Base-by-base conservation (phyloP, 768 basidiomycete genomes). In the Trametes cingulata region DNA sequence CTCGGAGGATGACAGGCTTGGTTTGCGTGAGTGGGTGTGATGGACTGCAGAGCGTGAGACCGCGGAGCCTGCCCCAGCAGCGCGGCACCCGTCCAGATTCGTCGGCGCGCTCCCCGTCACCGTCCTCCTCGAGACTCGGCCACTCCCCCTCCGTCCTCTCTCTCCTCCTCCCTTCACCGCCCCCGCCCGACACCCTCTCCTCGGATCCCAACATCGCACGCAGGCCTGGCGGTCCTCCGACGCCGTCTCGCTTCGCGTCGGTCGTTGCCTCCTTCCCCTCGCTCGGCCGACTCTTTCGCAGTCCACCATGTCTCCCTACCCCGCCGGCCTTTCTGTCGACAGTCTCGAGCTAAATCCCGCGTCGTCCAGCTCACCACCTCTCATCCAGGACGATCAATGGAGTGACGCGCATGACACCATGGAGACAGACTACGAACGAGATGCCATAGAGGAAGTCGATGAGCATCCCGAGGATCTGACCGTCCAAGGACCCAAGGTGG, bases 371-470 rank as follows among this genome's bases (percentile, higher is more conserved):
- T 64, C 59, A 22, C 60, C 66, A 6, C 69, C 65, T 9, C 55
- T 52, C 20, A 65, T 57, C 35, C 68, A 67, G 56, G 76, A 76
- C 43, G 75, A 76, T 63, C 71, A 73, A 45, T 76, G 75, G 68
- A 77, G 71, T 62, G 72, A 76, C 64, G 65, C 71, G 22, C 78
- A 74, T 54, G 74, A 70, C 39, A 73, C 74, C 36, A 50, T 74
- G 46, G 75, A 76, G 36, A 67, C 68, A 19, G 75, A 75, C 64
- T 70, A 74, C 71, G 67, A 69, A 69, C 56, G 68, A 68, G 62
- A 68, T 67, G 62, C 59, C 60, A 66, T 69, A 20, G 66, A 71
- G 52, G 69, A 72, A 41, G 56, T 65, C 48, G 60, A 49, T 47
- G 54, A 43, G 39, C 59, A 63, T 58, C 62, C 61, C 52, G 67